A percentile compares a stretch with the other conserved stretches of the same genome.
Evolutionary conservation across 345 rosid species (phyloP).

Genomic region (Rhodomyrtus tomentosa): DNA sequence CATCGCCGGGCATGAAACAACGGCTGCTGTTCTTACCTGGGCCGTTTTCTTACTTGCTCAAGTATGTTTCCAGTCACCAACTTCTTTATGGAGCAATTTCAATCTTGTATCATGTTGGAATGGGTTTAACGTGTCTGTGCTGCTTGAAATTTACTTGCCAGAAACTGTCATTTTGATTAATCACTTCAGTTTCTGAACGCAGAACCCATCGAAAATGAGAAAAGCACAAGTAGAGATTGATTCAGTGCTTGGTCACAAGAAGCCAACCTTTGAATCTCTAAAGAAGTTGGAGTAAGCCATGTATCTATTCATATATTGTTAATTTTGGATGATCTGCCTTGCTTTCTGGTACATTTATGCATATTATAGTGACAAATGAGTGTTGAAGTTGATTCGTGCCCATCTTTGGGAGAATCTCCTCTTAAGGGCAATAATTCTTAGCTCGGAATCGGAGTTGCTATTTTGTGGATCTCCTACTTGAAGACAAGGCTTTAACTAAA

Average conservation of each 20-base stretch:
- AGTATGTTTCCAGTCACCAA: constrained; percentile 23
- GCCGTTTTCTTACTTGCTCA: constrained; percentile 86
- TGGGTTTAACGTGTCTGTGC: neutral
- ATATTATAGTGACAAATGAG: neutral
- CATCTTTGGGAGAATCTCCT: neutral
- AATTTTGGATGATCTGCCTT: neutral
- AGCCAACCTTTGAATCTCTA: constrained; percentile 53
- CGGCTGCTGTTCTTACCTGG: constrained; percentile 98
- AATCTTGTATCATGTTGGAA: too few relatives aligned
- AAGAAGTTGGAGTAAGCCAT: constrained; percentile 66
- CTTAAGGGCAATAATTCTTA: neutral
- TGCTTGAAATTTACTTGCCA: neutral
- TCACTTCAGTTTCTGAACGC: constrained; percentile 8
- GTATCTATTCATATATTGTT: neutral
- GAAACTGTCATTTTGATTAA: neutral
- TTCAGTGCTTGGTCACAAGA: constrained; percentile 50
- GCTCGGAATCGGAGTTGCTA: neutral
- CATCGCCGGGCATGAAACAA: constrained; percentile 94
- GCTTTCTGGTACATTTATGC: neutral
- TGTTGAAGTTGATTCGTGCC: neutral
- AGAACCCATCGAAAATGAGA: constrained; percentile 69
- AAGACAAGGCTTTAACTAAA: neutral
- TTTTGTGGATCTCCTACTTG: neutral
- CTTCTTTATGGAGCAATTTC: neutral
- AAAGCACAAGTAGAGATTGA: constrained; percentile 91